A percentile compares a stretch with the other conserved stretches of the same genome.
These are phyloP conservation scores for Diaporthe sp. DNA, from an alignment of 2,329 filamentous ascomycete species.

Conservation along the genomic window DNA sequence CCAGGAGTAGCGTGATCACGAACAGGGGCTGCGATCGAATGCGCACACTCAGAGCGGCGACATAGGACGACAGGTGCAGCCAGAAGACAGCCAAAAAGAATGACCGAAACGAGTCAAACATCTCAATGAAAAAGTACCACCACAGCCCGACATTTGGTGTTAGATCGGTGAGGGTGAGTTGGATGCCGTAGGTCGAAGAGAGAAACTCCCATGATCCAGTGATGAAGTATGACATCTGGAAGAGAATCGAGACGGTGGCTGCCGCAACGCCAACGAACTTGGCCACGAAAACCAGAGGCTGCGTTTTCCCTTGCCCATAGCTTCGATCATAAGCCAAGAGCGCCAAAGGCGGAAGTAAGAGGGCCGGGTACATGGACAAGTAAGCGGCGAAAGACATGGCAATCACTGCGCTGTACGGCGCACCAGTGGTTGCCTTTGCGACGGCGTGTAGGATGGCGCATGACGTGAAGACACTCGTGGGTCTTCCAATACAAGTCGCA, in stretches of 20 bases:
- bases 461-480: slow-evolving; percentile 90
- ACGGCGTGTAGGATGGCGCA: slow-evolving; percentile 89
- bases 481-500: slow-evolving; percentile 88
- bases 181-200: slow-evolving; percentile 90
- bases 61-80: slow-evolving; percentile 93
- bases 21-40: slow-evolving; percentile 89
- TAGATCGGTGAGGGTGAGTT: slow-evolving; percentile 89
- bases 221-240: slow-evolving; percentile 79
- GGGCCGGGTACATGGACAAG: slow-evolving; percentile 89
- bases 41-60: slow-evolving; percentile 86
- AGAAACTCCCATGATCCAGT: slow-evolving; percentile 91
- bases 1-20: slow-evolving; percentile 85
- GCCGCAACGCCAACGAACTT: slow-evolving; percentile 67
- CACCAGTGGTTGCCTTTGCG: slow-evolving; percentile 82
- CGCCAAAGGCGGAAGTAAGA: slow-evolving; percentile 86
- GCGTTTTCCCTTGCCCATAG: slow-evolving; percentile 22
- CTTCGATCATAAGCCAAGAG: slow-evolving; percentile 82
- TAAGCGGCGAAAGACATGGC: slow-evolving; percentile 90
- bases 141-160: slow-evolving; percentile 96
- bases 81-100: slow-evolving; percentile 99
- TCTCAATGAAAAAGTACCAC: slow-evolving; percentile 99
- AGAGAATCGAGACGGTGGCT: slow-evolving; percentile 70
- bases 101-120: slow-evolving; percentile 97
- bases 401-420: slow-evolving; percentile 82
- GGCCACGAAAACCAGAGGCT: slow-evolving; percentile 65